Evolutionary conservation across 371 early-diverging fungal genomes (phyloP).

Genomic region (Syncephalis plumigaleata): DNA sequence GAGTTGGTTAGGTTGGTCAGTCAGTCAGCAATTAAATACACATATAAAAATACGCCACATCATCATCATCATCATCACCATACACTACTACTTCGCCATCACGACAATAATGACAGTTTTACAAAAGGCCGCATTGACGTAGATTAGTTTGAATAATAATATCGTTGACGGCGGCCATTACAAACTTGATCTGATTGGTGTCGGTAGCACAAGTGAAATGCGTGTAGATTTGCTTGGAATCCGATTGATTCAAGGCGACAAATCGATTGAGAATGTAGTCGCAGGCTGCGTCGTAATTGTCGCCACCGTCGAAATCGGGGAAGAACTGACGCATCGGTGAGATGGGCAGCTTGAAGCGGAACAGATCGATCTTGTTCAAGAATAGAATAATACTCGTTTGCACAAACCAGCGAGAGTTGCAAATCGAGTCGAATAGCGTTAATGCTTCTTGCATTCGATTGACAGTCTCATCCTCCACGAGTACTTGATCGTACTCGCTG

Average conservation of each 20-base stretch:
- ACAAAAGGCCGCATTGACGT: conserved; percentile 74
- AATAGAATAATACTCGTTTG: conserved; percentile 88
- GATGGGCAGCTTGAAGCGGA: conserved; percentile 68
- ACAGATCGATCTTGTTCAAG: conserved; percentile 91
- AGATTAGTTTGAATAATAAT: conserved; percentile 84
- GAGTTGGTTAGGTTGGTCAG: too few relatives aligned
- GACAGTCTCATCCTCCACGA: conserved; percentile 88
- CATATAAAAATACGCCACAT: too few relatives aligned
- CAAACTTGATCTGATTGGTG: conserved; percentile 90
- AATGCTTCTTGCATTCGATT: conserved; percentile 94
- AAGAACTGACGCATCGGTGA: conserved; percentile 68
- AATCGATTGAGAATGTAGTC: conserved; percentile 76
- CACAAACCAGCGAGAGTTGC: conserved; percentile 87
- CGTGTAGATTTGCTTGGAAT: conserved; percentile 72
- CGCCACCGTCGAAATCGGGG: conserved; percentile 59
- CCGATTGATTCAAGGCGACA: conserved; percentile 60
- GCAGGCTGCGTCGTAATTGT: conserved; percentile 59
- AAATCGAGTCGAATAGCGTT: conserved; percentile 88
- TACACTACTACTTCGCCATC: too few relatives aligned
- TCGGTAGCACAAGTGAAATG: conserved; percentile 96
- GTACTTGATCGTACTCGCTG: conserved; percentile 88
- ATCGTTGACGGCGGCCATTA: conserved; percentile 90
- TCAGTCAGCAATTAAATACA: too few relatives aligned
- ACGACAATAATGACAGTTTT: conserved; percentile 6
- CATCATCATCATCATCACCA: too few relatives aligned